Evolutionary conservation across 2,329 filamentous ascomycete genomes (phyloP), one percentile per base, ranked within the genome.

Genomic region (Simplicillium sp.): DNA sequence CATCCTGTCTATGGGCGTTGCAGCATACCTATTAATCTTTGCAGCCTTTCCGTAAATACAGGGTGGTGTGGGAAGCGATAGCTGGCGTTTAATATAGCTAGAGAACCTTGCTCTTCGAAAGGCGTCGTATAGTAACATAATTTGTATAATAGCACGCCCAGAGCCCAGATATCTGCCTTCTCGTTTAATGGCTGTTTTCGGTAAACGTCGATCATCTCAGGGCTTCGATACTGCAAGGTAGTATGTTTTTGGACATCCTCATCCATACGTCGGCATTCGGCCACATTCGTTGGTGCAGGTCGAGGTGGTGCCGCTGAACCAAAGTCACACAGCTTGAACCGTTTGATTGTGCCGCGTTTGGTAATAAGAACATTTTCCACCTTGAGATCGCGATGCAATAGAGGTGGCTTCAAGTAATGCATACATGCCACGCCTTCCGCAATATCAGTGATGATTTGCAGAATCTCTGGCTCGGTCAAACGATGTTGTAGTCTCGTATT

Each of bases 151-250:
- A 98, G 68, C 34, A 98, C 92, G 5, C 92, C 92, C 46, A 98
- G 66, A 1, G 92, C 92, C 92, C 89, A 98, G 25, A 98, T 96
- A 61, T 98, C 92, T 37, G 89, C 94, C 68, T 98, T 98, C 66
- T 98, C 92, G 57, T 98, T 87, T 56, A 98, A 95, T 1, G 92
- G 88, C 53, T 89, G 87, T 62, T 94, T 95, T 47, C 89, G 76
- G 65, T 96, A 98, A 17, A 98, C 92, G 56, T 98, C 92, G 45
- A 98, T 82, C 92, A 98, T 98, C 65, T 98, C 92, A 6, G 92
- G 92, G 58, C 90, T 97, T 50, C 92, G 77, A 60, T 98, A 98
- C 61, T 98, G 92, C 64, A 98, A 74, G 1, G 92, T 98, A 1
- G 92, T 98, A 59, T 98, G 90, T 54, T 87, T 86, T 63, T 97